These are phyloP conservation scores for Lophiostoma macrostomum DNA, from an alignment of 495 filamentous ascomycete species.

Conservation along the genomic window DNA sequence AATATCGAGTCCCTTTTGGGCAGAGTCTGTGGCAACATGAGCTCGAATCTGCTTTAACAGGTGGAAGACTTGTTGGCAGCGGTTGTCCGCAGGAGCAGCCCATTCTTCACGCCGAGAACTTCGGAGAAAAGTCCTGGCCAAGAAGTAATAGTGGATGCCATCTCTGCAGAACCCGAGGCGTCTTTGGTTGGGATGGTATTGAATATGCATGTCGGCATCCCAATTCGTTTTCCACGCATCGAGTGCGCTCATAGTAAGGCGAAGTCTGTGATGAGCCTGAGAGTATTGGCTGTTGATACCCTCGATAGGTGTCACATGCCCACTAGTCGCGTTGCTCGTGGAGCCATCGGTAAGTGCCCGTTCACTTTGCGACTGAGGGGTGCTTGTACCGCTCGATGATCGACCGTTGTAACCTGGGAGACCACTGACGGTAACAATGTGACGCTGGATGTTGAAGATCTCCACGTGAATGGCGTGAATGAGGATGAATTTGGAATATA, in stretches of 20 bases:
- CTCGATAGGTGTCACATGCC: conserved; percentile 50
- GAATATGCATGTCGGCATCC: conserved; percentile 61
- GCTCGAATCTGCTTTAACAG: conserved; percentile 56
- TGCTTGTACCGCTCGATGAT: conserved; percentile 42
- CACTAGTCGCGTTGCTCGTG: conserved; percentile 44
- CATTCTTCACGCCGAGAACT: conserved; percentile 47
- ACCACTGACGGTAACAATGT: conserved; percentile 7
- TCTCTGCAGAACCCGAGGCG: conserved; percentile 63
- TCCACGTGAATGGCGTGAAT: conserved; percentile 56
- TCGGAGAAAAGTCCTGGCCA: conserved; percentile 53
- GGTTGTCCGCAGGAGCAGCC: conserved; percentile 51
- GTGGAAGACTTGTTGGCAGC: conserved; percentile 56
- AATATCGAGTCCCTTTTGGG: conserved; percentile 52
- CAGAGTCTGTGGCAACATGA: conserved; percentile 53
- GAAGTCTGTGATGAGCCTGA: conserved; percentile 39
- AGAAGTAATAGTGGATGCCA: conserved; percentile 63
- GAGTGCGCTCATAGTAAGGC: conserved; percentile 46
- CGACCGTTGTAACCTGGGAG: conserved; percentile 10
- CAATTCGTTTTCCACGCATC: conserved; percentile 65
- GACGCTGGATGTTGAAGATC: conserved; percentile 24
- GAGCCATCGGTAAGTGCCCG: conserved; percentile 45
- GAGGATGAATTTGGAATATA: conserved; percentile 67
- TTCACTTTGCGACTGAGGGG: conserved; percentile 49
- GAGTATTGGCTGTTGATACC: conserved; percentile 32
- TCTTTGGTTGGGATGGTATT: conserved; percentile 55